Conservation (phyloP, 1,284 basidiomycete species). For the Caloboletus inedulis region DNA sequence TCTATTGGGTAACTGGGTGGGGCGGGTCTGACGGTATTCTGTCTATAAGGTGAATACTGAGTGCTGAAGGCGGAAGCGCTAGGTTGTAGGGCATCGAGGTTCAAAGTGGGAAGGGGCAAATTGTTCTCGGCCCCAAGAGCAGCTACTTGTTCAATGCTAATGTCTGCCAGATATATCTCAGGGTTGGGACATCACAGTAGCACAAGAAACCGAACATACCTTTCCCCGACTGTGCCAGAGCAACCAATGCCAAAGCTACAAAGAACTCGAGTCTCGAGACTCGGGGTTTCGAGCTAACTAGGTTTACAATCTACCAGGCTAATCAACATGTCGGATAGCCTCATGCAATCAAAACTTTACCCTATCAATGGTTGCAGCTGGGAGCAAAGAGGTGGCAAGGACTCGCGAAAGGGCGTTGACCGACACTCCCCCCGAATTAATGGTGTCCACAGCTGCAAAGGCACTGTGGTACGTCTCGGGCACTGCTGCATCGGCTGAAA, state of each 20-base stretch:
- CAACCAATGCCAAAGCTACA: conserved; percentile 81
- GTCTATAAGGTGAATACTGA: conserved; percentile 39
- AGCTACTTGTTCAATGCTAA: conserved; percentile 80
- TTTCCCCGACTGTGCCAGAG: conserved; percentile 78
- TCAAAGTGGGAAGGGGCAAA: conserved; percentile 64
- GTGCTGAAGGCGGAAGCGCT: conserved; percentile 48
- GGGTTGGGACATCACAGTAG: conserved; percentile 4
- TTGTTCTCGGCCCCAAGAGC: conserved; percentile 67
- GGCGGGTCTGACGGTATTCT: conserved; percentile 37
- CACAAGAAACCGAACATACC: conserved; percentile 40
- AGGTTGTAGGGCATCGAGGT: conserved; percentile 55
- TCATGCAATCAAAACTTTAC: conserved; percentile 40
- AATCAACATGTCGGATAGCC: conserved; percentile 12
- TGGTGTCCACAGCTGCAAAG: conserved; percentile 68
- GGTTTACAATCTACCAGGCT: conserved; percentile 67
- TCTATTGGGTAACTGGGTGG: conserved; percentile 54
- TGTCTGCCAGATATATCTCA: conserved; percentile 44
- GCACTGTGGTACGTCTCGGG: conserved; percentile 74
- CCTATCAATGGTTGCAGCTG: conserved; percentile 78
- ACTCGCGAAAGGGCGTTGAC: conserved; percentile 79
- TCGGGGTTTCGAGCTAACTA: conserved; percentile 71
- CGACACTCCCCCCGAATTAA: conserved; percentile 68
- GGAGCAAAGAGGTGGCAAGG: conserved; percentile 69
- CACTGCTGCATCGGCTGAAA: conserved; percentile 70
- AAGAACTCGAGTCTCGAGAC: conserved; percentile 87